These are phyloP conservation scores for Hyaloscypha variabilis DNA, from an alignment of 495 filamentous ascomycete species.

Conservation along the genomic window DNA sequence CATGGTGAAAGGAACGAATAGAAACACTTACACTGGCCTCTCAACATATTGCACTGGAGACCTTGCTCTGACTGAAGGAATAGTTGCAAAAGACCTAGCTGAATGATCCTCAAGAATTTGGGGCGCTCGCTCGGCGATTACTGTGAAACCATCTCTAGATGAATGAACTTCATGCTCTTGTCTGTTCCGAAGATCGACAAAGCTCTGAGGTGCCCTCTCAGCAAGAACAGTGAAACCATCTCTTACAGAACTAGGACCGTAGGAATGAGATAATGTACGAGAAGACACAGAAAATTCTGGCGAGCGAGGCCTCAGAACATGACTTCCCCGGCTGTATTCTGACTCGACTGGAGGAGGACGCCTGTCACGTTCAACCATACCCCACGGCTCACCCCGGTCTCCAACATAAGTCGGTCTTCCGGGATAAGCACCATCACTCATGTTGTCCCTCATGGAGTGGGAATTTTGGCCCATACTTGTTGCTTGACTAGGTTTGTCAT, in stretches of 20 bases:
- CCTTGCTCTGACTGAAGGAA: slow-evolving; percentile 21
- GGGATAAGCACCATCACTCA: slow-evolving; percentile 12
- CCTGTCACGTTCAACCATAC: slow-evolving; percentile 13
- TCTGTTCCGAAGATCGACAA: neutral
- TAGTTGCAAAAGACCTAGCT: slow-evolving; percentile 22
- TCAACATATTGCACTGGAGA: slow-evolving; percentile 26
- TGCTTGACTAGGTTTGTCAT: slow-evolving; percentile 1
- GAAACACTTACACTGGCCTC: slow-evolving; percentile 29
- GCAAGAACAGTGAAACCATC: slow-evolving; percentile 12
- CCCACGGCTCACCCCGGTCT: neutral
- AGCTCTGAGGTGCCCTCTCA: slow-evolving; percentile 17
- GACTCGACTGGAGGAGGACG: slow-evolving; percentile 15
- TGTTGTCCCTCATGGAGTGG: slow-evolving; percentile 7
- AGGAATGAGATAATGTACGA: slow-evolving; percentile 21
- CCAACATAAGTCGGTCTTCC: neutral
- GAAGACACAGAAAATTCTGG: slow-evolving; percentile 16
- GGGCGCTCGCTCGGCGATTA: neutral
- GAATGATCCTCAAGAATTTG: slow-evolving; percentile 22
- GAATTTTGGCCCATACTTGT: slow-evolving; percentile 17
- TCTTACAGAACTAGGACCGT: slow-evolving; percentile 21
- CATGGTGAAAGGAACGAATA: neutral
- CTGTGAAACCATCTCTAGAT: slow-evolving; percentile 10
- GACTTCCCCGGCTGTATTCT: slow-evolving; percentile 11
- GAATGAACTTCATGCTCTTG: neutral
- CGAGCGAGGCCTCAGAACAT: slow-evolving; percentile 13